Evolutionary conservation across 768 basidiomycete species (phyloP), one percentile per base, ranked within the genome.

Genomic region (Russula earlei): DNA sequence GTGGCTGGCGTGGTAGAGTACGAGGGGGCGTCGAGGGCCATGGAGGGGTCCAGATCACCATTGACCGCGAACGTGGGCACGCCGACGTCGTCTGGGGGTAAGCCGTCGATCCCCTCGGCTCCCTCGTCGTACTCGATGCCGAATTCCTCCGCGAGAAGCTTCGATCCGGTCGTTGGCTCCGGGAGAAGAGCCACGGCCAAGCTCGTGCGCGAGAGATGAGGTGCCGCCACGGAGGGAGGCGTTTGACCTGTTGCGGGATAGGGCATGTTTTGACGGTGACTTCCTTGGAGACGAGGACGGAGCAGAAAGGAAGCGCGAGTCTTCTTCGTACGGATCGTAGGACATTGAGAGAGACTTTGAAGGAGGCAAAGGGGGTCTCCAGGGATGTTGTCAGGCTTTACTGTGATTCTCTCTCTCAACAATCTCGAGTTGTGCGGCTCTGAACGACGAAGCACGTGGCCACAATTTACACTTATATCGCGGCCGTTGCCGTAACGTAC

Each of bases 51-150:
- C 29, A 62, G 56, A 41, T 69, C 71, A 14, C 66, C 65, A 12
- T 70, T 65, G 29, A 63, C 60, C 36, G 71, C 67, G 20, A 71
- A 69, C 7, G 68, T 60, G 19, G 67, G 67, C 55, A 70, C 67
- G 50, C 69, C 63, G 43, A 34, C 45, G 27, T 54, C 56, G 45
- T 56, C 56, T 33, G 51, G 52, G 5, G 61, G 52, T 25, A 60
- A 46, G 6, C 55, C 80, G 65, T 87, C 89, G 54, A 85, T 87
- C 37, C 85, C 87, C 70, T 90, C 87, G 27, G 85, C 86, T 43
- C 86, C 88, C 66, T 90, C 87, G 59, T 91, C 90, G 61, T 87
- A 91, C 65, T 91, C 90, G 59, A 92, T 84, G 10, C 90, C 90
- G 60, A 92, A 88, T 68, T 92, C 91, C 69, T 91, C 90, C 12